phyloP scores from a whole-genome alignment of 495 filamentous ascomycete species.

The Xylaria scruposa region DNA sequence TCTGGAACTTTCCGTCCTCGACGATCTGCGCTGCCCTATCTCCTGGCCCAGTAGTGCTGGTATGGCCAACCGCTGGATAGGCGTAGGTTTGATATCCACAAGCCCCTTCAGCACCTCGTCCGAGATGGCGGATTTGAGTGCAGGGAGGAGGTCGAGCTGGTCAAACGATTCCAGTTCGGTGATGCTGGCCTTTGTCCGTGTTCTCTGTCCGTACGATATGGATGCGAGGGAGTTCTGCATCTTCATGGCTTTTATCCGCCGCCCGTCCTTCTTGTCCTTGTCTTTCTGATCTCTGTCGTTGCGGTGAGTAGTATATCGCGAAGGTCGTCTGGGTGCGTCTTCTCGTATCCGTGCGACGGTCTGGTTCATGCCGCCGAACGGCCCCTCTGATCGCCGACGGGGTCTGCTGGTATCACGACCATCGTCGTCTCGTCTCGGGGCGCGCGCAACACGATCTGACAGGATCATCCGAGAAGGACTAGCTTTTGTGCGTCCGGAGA shows the following conservation, averaged over 20 bases:
- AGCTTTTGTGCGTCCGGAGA: slow-evolving; percentile 44
- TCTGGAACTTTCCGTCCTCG: slow-evolving; percentile 25
- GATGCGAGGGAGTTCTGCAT: slow-evolving; percentile 84
- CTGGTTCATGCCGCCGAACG: slow-evolving; percentile 81
- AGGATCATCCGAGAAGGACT: slow-evolving; percentile 78
- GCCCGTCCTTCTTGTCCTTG: slow-evolving; percentile 43
- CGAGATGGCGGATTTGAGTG: slow-evolving; percentile 73
- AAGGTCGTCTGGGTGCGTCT: slow-evolving; percentile 44
- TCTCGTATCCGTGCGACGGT: slow-evolving; percentile 56
- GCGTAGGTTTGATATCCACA: slow-evolving; percentile 76
- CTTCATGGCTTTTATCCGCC: slow-evolving; percentile 79
- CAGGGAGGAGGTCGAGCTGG: slow-evolving; percentile 74
- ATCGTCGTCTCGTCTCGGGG: slow-evolving; percentile 51
- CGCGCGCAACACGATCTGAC: slow-evolving; percentile 70
- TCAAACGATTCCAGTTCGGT: slow-evolving; percentile 76
- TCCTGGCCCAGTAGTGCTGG: slow-evolving; percentile 70
- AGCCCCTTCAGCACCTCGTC: slow-evolving; percentile 75
- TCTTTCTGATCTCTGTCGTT: slow-evolving; percentile 40
- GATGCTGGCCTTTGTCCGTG: slow-evolving; percentile 72
- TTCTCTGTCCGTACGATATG: slow-evolving; percentile 74
- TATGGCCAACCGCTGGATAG: slow-evolving; percentile 87
- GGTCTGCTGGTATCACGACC: slow-evolving; percentile 43
- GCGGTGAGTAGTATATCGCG: slow-evolving; percentile 33
- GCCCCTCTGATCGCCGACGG: slow-evolving; percentile 57
- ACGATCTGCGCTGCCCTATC: slow-evolving; percentile 29